A percentile compares a stretch with the other conserved stretches of the same genome.
Conservation (phyloP, 2,329 filamentous ascomycete species). For the Albifimbria verrucaria region DNA sequence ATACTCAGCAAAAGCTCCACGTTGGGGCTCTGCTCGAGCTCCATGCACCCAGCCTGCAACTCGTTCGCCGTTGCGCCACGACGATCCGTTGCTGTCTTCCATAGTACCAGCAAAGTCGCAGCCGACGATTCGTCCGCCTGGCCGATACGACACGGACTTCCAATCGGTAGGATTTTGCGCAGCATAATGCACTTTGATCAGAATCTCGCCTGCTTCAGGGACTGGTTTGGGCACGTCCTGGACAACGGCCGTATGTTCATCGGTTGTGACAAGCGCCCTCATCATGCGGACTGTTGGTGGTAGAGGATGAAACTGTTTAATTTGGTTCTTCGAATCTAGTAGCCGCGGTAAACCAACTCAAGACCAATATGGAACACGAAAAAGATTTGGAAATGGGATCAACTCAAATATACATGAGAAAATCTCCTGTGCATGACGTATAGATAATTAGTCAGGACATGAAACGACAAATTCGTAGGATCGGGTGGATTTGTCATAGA, state of each 20-base stretch:
- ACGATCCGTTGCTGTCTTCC: neutral
- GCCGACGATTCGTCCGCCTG: neutral
- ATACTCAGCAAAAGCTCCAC: neutral
- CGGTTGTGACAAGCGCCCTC: neutral
- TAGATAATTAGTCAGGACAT: too few relatives aligned
- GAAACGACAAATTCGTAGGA: too few relatives aligned
- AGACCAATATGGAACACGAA: too few relatives aligned
- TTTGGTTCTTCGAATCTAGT: too few relatives aligned
- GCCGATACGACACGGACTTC: neutral
- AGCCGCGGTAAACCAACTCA: too few relatives aligned
- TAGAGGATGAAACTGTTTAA: too few relatives aligned
- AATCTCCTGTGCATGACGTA: too few relatives aligned
- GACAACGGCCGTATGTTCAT: neutral
- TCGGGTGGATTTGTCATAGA: too few relatives aligned
- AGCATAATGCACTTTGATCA: neutral
- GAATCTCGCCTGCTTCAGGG: neutral
- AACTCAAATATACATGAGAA: too few relatives aligned
- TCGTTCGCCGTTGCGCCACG: neutral
- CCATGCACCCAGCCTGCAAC: neutral
- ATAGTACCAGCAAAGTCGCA: neutral
- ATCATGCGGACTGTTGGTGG: too few relatives aligned
- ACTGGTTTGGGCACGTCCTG: neutral
- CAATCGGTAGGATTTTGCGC: neutral
- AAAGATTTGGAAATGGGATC: too few relatives aligned
- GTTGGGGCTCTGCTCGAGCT: neutral